Evolutionary conservation across 2,329 filamentous ascomycete species (phyloP).

Genomic region (Xenosphaeropsis pyriputrescens): DNA sequence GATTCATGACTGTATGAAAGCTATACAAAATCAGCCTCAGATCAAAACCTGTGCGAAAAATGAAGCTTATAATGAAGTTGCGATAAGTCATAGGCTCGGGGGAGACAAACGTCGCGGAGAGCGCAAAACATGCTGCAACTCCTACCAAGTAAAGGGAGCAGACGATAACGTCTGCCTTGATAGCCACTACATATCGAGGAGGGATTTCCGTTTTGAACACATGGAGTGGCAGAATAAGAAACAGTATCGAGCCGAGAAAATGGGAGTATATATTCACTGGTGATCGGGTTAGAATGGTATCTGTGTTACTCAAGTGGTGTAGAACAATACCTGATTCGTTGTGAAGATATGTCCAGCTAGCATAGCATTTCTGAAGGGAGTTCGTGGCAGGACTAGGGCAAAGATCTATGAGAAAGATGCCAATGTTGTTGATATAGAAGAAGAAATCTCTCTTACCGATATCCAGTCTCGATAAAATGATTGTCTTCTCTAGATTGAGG

Average conservation of each 20-base stretch:
- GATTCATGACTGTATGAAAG: slow-evolving; percentile 41
- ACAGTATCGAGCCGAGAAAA: slow-evolving; percentile 24
- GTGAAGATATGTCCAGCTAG: slow-evolving; percentile 18
- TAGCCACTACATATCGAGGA: slow-evolving; percentile 21
- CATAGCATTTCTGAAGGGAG: slow-evolving; percentile 13
- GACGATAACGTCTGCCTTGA: slow-evolving; percentile 22
- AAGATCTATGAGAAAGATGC: background rate
- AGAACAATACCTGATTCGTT: slow-evolving; percentile 19
- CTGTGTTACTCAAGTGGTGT: background rate
- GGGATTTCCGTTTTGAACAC: slow-evolving; percentile 21
- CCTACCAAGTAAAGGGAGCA: slow-evolving; percentile 27
- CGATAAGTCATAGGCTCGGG: slow-evolving; percentile 9
- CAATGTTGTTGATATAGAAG: slow-evolving; percentile 2
- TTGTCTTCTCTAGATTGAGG: slow-evolving; percentile 21
- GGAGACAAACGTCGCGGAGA: slow-evolving; percentile 30
- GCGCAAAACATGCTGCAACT: slow-evolving; percentile 27
- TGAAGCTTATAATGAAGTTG: no score
- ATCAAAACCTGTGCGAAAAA: no score
- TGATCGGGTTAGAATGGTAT: background rate
- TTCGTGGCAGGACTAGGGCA: slow-evolving; percentile 7
- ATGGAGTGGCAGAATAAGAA: slow-evolving; percentile 21
- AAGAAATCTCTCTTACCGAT: slow-evolving; percentile 14
- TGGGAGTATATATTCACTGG: slow-evolving; percentile 32
- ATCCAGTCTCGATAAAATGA: slow-evolving; percentile 20
- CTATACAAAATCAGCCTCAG: slow-evolving; percentile 21